A percentile compares a stretch with the other conserved stretches of the same genome.
phyloP scores from a whole-genome alignment of 1,284 basidiomycete genomes.

The Apiotrichum veenhuisii region DNA sequence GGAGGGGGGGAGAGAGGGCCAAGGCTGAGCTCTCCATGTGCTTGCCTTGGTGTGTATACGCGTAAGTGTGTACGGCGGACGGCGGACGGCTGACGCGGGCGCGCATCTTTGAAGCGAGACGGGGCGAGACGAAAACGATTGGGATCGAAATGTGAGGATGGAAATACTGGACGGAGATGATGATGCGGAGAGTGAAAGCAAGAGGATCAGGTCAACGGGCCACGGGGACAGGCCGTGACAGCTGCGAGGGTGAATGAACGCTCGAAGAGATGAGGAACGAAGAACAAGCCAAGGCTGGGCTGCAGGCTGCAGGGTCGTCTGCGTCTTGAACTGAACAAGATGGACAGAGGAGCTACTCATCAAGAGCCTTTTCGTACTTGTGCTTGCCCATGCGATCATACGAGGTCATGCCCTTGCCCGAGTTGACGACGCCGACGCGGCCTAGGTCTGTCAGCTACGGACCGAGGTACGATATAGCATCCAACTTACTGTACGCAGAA shows the following conservation, averaged over 20 bases:
- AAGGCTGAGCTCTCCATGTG: neutral
- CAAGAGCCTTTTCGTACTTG: conserved; percentile 80
- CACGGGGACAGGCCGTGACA: neutral
- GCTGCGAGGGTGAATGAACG: conserved; percentile 2
- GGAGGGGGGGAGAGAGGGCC: too few relatives aligned
- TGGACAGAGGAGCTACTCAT: conserved; percentile 57
- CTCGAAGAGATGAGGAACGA: neutral
- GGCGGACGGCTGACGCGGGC: too few relatives aligned
- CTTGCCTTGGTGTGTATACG: conserved; percentile 1
- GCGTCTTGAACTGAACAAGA: neutral
- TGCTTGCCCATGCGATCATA: conserved; percentile 65
- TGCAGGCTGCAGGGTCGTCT: too few relatives aligned
- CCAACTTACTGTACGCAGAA: neutral
- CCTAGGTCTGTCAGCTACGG: conserved; percentile 21
- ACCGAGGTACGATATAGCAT: neutral
- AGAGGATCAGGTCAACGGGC: neutral
- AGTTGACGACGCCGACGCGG: conserved; percentile 88
- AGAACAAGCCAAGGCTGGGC: neutral
- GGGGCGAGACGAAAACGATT: too few relatives aligned
- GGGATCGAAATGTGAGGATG: neutral
- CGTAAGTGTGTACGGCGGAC: too few relatives aligned
- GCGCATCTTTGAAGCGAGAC: too few relatives aligned
- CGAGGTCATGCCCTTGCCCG: conserved; percentile 87
- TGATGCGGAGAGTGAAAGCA: neutral
- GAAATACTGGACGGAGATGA: neutral